Evolutionary conservation across 2,329 filamentous ascomycete genomes (phyloP).

Genomic region (Coniochaeta sp.): DNA sequence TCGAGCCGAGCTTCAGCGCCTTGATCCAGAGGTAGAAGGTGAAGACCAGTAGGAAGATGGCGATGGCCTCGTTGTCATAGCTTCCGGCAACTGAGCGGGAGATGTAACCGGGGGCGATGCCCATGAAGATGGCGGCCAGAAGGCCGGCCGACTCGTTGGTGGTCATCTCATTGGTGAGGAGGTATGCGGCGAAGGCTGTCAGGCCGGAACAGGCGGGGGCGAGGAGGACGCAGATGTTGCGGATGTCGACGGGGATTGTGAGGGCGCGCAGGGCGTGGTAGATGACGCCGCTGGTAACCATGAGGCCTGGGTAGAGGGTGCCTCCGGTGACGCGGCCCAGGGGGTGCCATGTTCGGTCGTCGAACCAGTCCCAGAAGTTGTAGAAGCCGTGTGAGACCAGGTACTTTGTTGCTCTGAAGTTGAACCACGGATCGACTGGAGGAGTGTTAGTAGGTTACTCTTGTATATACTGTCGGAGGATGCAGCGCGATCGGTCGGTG

Average conservation of each 20-base stretch:
- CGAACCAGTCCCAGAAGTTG: constrained; percentile 99
- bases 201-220: constrained; percentile 91
- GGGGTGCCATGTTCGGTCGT: constrained; percentile 99
- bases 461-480: not conserved
- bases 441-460: constrained; percentile 17
- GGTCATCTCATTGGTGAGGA: constrained; percentile 95
- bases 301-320: constrained; percentile 96
- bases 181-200: constrained; percentile 87
- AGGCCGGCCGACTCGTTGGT: constrained; percentile 91
- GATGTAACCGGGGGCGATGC: constrained; percentile 95
- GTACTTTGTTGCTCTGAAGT: constrained; percentile 97
- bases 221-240: constrained; percentile 96
- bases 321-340: constrained; percentile 96
- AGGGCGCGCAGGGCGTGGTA: constrained; percentile 89
- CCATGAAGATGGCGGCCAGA: constrained; percentile 92
- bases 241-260: constrained; percentile 90
- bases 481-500: not conserved
- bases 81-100: constrained; percentile 95
- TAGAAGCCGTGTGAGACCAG: constrained; percentile 96
- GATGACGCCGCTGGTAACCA: constrained; percentile 97
- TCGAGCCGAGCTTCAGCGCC: constrained; percentile 90
- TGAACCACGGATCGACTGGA: constrained; percentile 98
- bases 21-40: constrained; percentile 99
- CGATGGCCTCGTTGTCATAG: constrained; percentile 99
- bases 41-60: constrained; percentile 96